A percentile compares a stretch with the other conserved stretches of the same genome.
Conservation (phyloP, 2,329 filamentous ascomycete genomes). For the Sporothrix brasiliensis region DNA sequence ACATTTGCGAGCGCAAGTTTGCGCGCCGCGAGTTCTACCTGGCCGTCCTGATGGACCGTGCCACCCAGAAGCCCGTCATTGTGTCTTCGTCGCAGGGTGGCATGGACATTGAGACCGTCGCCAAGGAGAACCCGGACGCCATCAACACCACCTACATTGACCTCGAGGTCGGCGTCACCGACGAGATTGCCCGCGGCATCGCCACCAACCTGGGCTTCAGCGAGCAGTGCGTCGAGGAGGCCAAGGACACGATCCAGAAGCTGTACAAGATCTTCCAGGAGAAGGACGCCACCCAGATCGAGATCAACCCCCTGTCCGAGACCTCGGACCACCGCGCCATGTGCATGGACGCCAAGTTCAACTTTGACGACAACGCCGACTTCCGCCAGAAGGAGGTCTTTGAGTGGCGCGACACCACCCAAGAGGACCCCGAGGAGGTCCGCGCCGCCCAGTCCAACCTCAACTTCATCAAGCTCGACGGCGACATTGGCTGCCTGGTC, state of each 20-base stretch:
- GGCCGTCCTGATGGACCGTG: conserved; percentile 96
- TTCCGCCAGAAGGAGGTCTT: conserved; percentile 98
- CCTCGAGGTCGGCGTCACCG: conserved; percentile 92
- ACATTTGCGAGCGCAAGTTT: conserved; percentile 99
- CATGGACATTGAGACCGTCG: conserved; percentile 98
- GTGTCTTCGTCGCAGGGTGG: conserved; percentile 97
- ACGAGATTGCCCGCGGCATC: conserved; percentile 89
- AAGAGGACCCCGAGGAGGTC: conserved; percentile 97
- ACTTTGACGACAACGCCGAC: conserved; percentile 98
- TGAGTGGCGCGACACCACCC: conserved; percentile 86
- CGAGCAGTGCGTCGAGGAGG: conserved; percentile 94
- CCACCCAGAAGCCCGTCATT: conserved; percentile 87
- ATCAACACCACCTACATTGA: conserved; percentile 93
- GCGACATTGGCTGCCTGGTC: conserved; percentile 98
- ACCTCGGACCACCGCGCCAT: conserved; percentile 97
- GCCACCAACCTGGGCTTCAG: conserved; percentile 94
- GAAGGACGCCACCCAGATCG: conserved; percentile 98
- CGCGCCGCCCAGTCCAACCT: conserved; percentile 91
- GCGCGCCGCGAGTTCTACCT: conserved; percentile 99
- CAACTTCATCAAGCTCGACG: conserved; percentile 99
- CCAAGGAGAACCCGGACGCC: conserved; percentile 95
- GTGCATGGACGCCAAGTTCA: conserved; percentile 99
- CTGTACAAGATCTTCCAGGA: conserved; percentile 98
- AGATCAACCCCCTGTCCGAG: conserved; percentile 99
- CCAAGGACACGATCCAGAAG: conserved; percentile 96